These are phyloP conservation scores for Mallotus japonicus DNA, from an alignment of 441 rosid species.

Conservation along the genomic window DNA sequence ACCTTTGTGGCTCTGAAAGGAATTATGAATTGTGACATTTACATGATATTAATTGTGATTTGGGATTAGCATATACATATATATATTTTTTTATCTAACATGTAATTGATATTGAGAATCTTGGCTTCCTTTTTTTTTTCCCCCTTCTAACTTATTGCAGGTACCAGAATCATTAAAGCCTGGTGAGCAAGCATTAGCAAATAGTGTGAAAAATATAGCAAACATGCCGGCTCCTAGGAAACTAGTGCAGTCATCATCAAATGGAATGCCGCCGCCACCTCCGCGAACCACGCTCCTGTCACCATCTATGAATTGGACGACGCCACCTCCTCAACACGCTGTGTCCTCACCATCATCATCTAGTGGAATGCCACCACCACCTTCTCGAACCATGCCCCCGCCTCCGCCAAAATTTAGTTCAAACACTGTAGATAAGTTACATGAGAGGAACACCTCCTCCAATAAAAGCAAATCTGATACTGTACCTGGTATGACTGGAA, in stretches of 20 bases:
- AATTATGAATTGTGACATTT: not conserved
- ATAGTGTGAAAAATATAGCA: slow-evolving; percentile 33
- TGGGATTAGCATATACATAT: not conserved
- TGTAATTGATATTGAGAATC: slow-evolving; percentile 27
- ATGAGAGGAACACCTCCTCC: slow-evolving; percentile 26
- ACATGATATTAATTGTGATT: not conserved
- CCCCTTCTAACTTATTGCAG: slow-evolving; percentile 41
- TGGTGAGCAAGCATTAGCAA: slow-evolving; percentile 30
- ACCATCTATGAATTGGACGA: slow-evolving; percentile 35
- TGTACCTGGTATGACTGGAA: slow-evolving; percentile 49
- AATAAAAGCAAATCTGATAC: slow-evolving; percentile 36
- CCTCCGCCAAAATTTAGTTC: slow-evolving; percentile 48
- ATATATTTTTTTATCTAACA: slow-evolving; percentile 2
- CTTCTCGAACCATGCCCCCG: slow-evolving; percentile 33
- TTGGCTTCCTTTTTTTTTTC: slow-evolving; percentile 22
- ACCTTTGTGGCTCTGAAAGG: not conserved
- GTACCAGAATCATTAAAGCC: slow-evolving; percentile 34
- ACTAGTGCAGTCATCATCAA: slow-evolving; percentile 35
- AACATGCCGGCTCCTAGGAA: slow-evolving; percentile 55
- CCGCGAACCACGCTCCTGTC: slow-evolving; percentile 33
- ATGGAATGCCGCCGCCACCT: slow-evolving; percentile 43
- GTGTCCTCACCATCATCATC: slow-evolving; percentile 30
- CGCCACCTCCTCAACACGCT: slow-evolving; percentile 36
- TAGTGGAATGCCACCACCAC: slow-evolving; percentile 41
- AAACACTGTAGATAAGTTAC: slow-evolving; percentile 25